These are phyloP conservation scores for Candolleomyces eurysporus DNA, from an alignment of 768 basidiomycete species.

Conservation along the genomic window DNA sequence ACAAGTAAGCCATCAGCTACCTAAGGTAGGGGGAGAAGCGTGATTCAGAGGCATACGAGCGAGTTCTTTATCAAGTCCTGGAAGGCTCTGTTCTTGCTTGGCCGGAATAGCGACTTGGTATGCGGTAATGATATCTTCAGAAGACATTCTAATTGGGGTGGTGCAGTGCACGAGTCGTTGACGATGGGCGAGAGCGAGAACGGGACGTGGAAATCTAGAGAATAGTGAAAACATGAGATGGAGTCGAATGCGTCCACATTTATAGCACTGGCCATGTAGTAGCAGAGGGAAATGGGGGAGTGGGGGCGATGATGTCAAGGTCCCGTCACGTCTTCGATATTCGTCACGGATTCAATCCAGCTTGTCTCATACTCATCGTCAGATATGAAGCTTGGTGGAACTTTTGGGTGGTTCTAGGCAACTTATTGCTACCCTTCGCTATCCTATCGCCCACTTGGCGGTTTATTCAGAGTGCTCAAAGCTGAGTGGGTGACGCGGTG, in stretches of 20 bases:
- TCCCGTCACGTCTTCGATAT: not conserved
- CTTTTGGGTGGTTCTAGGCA: too few relatives aligned
- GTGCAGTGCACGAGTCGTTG: constrained; percentile 3
- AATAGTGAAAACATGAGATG: not conserved
- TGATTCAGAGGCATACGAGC: constrained; percentile 27
- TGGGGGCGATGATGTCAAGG: not conserved
- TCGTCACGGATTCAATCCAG: too few relatives aligned
- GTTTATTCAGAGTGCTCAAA: too few relatives aligned
- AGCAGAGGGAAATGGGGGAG: not conserved
- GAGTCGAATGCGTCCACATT: not conserved
- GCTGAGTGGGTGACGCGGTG: too few relatives aligned
- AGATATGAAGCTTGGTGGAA: too few relatives aligned
- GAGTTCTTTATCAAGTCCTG: constrained; percentile 50
- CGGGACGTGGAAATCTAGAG: not conserved
- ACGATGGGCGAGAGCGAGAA: not conserved
- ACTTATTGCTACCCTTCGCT: too few relatives aligned
- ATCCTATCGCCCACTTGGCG: too few relatives aligned
- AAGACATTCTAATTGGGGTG: constrained; percentile 17
- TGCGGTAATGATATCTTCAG: constrained; percentile 32
- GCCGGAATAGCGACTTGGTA: constrained; percentile 32
- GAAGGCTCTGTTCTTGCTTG: constrained; percentile 46
- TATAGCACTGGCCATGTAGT: not conserved
- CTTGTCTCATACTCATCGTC: too few relatives aligned
- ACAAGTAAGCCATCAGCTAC: not conserved
- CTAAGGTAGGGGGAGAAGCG: constrained; percentile 15